Evolutionary conservation across 768 basidiomycete genomes (phyloP).

Genomic region (Fomitopsis pulvina): DNA sequence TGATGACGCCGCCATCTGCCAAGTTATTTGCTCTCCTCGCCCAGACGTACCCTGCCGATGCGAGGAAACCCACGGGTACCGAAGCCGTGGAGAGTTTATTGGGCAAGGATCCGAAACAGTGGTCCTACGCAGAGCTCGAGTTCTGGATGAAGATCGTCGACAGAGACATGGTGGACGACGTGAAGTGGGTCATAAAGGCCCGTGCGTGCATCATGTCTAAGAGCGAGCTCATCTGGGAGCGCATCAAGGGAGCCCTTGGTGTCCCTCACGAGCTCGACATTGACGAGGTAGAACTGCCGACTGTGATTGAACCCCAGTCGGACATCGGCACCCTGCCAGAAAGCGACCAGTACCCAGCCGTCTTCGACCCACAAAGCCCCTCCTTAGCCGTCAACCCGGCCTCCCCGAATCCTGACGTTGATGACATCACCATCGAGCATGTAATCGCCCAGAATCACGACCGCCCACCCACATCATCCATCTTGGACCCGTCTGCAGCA

Average conservation of each 20-base stretch:
- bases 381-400: neutral
- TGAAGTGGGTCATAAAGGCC: constrained; percentile 63
- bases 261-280: constrained; percentile 80
- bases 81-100: constrained; percentile 21
- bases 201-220: constrained; percentile 72
- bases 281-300: constrained; percentile 32
- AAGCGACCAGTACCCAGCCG: neutral
- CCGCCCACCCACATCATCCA: constrained; percentile 15
- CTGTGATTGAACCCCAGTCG: constrained; percentile 1
- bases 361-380: constrained; percentile 1
- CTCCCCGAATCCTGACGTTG: constrained; percentile 3
- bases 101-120: constrained; percentile 48
- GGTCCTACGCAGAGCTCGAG: constrained; percentile 68
- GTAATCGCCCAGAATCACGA: constrained; percentile 24
- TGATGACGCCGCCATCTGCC: constrained; percentile 57
- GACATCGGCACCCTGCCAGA: neutral
- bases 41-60: constrained; percentile 51
- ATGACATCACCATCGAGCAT: constrained; percentile 24
- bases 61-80: constrained; percentile 21
- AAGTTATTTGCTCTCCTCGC: constrained; percentile 68
- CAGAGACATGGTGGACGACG: constrained; percentile 59
- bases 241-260: constrained; percentile 81
- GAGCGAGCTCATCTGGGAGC: constrained; percentile 88
- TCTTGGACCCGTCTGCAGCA: constrained; percentile 10
- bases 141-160: constrained; percentile 60